These are phyloP conservation scores for Athelia sp. DNA, from an alignment of 1,284 basidiomycete genomes.

Conservation along the genomic window DNA sequence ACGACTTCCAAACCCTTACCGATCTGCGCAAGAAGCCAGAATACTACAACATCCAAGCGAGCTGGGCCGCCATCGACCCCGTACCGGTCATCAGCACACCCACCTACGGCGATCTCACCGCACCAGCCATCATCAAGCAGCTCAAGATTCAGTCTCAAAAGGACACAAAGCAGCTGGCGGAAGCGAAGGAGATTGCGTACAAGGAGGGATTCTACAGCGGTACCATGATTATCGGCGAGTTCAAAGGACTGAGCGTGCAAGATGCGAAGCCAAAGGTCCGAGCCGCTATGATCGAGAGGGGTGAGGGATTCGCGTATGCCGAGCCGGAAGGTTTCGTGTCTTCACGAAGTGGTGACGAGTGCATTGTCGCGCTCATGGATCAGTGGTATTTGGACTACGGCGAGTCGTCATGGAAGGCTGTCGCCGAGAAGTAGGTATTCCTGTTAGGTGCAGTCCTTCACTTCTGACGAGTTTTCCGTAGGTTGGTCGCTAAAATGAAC, in stretches of 20 bases:
- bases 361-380: conserved; percentile 96
- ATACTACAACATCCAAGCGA: conserved; percentile 92
- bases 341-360: conserved; percentile 90
- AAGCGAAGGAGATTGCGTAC: conserved; percentile 97
- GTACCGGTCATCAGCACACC: conserved; percentile 88
- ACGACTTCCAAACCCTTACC: conserved; percentile 89
- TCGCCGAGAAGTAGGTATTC: conserved; percentile 70
- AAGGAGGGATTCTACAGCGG: conserved; percentile 98
- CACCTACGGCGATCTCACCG: conserved; percentile 89
- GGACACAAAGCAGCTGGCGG: conserved; percentile 88
- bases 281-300: conserved; percentile 76
- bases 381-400: conserved; percentile 99
- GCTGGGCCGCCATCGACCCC: conserved; percentile 85
- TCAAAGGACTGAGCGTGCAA: conserved; percentile 83
- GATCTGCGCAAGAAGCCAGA: conserved; percentile 97
- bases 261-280: conserved; percentile 91
- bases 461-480: conserved; percentile 24
- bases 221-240: conserved; percentile 86
- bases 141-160: conserved; percentile 96
- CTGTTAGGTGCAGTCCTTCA: not conserved
- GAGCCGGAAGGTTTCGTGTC: conserved; percentile 94
- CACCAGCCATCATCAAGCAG: conserved; percentile 83
- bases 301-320: conserved; percentile 86
- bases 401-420: conserved; percentile 82
- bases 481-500: conserved; percentile 84